A percentile compares a stretch with the other conserved stretches of the same genome.
Conservation (phyloP, 176 grass and related monocot genomes). For the Zea luxurians region DNA sequence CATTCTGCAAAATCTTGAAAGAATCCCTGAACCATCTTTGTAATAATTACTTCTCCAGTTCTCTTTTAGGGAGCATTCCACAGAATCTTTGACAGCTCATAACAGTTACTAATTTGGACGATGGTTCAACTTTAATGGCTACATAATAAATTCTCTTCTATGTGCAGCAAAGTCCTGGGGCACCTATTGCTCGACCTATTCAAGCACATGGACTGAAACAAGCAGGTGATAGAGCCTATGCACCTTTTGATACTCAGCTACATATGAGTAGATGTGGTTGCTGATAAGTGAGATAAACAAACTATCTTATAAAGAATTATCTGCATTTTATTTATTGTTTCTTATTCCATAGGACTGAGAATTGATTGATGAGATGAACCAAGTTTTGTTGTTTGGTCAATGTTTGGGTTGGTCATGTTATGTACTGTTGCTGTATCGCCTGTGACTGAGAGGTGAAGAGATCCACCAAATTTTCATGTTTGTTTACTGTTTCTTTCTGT, state of each 20-base stretch:
- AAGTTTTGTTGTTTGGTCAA: neutral
- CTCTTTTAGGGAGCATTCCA: conserved; percentile 15
- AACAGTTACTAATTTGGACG: conserved; percentile 10
- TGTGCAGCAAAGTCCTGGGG: conserved; percentile 59
- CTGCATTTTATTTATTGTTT: conserved; percentile 13
- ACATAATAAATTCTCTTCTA: conserved; percentile 10
- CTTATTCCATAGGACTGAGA: neutral
- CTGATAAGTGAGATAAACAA: conserved; percentile 3
- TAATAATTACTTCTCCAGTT: neutral
- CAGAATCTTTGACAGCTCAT: conserved; percentile 7
- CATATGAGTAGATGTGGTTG: neutral
- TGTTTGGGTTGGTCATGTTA: neutral
- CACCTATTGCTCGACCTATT: conserved; percentile 48
- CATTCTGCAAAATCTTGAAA: conserved; percentile 10
- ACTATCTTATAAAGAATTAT: conserved; percentile 6
- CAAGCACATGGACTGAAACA: conserved; percentile 54
- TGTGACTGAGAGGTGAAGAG: neutral
- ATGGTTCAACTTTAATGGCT: conserved; percentile 15
- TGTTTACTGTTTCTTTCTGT: conserved; percentile 7
- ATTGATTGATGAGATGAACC: conserved; percentile 13
- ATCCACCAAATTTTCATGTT: neutral
- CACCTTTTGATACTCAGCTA: conserved; percentile 27
- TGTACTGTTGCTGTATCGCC: neutral
- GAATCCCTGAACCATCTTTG: conserved; percentile 5
- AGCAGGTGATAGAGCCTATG: conserved; percentile 31